These are phyloP conservation scores for Colletotrichum sp. DNA, from an alignment of 2,329 filamentous ascomycete species.

Conservation along the genomic window DNA sequence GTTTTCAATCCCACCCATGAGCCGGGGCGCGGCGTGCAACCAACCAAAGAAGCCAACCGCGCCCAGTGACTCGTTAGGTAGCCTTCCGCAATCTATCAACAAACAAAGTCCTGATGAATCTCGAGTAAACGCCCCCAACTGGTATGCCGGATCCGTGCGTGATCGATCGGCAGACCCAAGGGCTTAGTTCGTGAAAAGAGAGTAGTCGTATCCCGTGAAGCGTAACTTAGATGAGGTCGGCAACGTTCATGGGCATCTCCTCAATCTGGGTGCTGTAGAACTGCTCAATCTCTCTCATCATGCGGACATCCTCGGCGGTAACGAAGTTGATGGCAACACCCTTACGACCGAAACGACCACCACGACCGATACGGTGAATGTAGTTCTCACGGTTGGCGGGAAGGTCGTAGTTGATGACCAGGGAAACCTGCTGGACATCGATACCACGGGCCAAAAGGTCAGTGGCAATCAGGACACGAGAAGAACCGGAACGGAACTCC, in stretches of 20 bases:
- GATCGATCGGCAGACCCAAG: constrained; percentile 12
- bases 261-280: constrained; percentile 99
- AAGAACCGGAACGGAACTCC: constrained; percentile 99
- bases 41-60: constrained; percentile 9
- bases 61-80: constrained; percentile 21
- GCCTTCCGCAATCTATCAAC: constrained; percentile 25
- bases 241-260: constrained; percentile 98
- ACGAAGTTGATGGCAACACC: constrained; percentile 99
- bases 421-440: constrained; percentile 98
- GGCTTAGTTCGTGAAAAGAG: constrained; percentile 18
- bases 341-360: constrained; percentile 99
- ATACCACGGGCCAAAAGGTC: constrained; percentile 99
- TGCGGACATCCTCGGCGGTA: constrained; percentile 97
- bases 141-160: constrained; percentile 21
- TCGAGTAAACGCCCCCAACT: constrained; percentile 17
- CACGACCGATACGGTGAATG: constrained; percentile 99
- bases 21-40: constrained; percentile 16
- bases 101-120: constrained; percentile 22
- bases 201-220: constrained; percentile 16
- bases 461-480: constrained; percentile 97
- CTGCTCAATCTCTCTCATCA: constrained; percentile 99
- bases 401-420: constrained; percentile 99
- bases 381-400: constrained; percentile 99
- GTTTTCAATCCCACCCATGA: constrained; percentile 24
- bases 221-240: constrained; percentile 70